Evolutionary conservation across 1,139 yeast species (phyloP).

Genomic region (Saccharomycopsis hybrid): DNA sequence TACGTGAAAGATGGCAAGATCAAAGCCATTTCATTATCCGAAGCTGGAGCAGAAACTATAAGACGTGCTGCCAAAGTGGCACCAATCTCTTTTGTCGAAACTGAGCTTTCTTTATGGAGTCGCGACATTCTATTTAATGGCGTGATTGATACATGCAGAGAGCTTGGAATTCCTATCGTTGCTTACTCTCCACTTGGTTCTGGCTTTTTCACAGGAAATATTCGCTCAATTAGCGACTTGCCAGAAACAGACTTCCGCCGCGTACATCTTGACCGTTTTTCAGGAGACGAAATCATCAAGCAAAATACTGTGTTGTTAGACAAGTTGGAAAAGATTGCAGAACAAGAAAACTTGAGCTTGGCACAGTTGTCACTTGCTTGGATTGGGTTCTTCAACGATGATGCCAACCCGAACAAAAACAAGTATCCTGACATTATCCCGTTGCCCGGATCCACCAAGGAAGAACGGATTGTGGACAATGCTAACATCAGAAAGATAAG

Average conservation of each 20-base stretch:
- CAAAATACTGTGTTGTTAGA: conserved; percentile 44
- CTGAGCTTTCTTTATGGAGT: conserved; percentile 67
- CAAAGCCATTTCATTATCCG: conserved; percentile 66
- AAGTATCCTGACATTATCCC: too few species aligned
- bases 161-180: conserved; percentile 55
- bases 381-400: conserved; percentile 42
- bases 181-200: conserved; percentile 83
- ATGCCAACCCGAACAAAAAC: too few species aligned
- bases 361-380: conserved; percentile 73
- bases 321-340: conserved; percentile 36
- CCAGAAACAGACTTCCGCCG: conserved; percentile 55
- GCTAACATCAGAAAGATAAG: too few species aligned
- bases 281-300: conserved; percentile 45
- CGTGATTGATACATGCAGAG: conserved; percentile 46
- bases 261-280: conserved; percentile 49
- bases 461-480: too few species aligned
- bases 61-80: conserved; percentile 44
- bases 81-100: conserved; percentile 63
- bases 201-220: conserved; percentile 66
- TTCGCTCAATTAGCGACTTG: conserved; percentile 38
- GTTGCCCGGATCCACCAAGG: too few species aligned
- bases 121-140: conserved; percentile 57
- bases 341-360: conserved; percentile 40
- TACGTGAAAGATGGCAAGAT: conserved; percentile 49
- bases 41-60: conserved; percentile 57